Evolutionary conservation across 78 protist genomes (phyloP), one percentile per base, ranked within the genome.

Genomic region (Dictyostelium citrinum): DNA sequence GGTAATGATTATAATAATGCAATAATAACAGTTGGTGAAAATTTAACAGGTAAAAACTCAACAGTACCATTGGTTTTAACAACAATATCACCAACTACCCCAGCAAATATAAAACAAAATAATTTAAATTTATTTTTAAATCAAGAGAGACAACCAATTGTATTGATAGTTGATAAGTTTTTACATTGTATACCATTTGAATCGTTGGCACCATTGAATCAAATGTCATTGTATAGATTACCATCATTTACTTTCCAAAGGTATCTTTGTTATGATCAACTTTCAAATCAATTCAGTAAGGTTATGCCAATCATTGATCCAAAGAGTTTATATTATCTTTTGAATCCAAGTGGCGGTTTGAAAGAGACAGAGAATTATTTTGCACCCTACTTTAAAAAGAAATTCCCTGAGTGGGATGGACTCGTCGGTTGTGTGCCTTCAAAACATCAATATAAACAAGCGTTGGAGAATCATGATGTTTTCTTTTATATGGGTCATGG

Each of bases 401-500:
- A 60, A 9, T 49, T 70, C 46, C 49, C 79, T 24, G 24, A 35
- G 8, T 96, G 97, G 97, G 58, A 45, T 16, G 97, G 97, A 7
- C 71, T 95, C 5, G 41, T 24, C 11, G 97, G 97, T 12, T 4
- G 20, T 14, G 68, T 93, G 0, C 97, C 97, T 9, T 10, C 22
- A 3, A 61, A 33, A 17, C 51, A 35, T 1, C 81, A 68, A 68
- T 88, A 96, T 31, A 14, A 35, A 37, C 49, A 45, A 2, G 96
- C 90, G 6, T 77, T 96, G 0, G 83, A 67, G n/a, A 17, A 51
- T 3, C 27, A 68, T 22, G 96, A 91, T 24, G 22, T 90, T 20
- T 78, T 91, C 61, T n/a, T 96, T 1, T 96, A 96, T 35, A 94
- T 91, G 95, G 97, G 97, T 58, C 97, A 96, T 49, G 97, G 97